A percentile compares a stretch with the other conserved stretches of the same genome.
phyloP scores from a whole-genome alignment of 225 moss, liverwort and hornwort genomes.

The Rhytidiadelphus loreus region DNA sequence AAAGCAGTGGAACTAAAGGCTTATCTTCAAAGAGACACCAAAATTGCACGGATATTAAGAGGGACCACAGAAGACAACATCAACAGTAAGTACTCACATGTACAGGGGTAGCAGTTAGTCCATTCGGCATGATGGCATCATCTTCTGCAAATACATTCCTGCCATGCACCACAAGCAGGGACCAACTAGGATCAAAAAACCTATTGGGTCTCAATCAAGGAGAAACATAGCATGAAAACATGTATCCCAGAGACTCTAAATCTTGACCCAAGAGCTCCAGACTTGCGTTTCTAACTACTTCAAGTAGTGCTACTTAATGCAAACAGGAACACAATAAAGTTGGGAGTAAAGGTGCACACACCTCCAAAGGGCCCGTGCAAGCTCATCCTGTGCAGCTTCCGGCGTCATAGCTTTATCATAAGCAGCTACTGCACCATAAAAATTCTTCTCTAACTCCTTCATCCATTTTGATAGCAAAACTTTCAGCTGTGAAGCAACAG shows the following conservation, averaged over 20 bases:
- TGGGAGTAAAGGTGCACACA: constrained; percentile 3
- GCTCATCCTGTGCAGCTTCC: constrained; percentile 71
- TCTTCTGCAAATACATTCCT: constrained; percentile 63
- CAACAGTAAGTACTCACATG: constrained; percentile 23
- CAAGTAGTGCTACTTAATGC: neutral
- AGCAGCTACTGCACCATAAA: constrained; percentile 87
- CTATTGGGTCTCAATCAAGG: neutral
- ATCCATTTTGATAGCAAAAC: constrained; percentile 92
- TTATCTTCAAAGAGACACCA: neutral
- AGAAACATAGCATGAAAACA: neutral
- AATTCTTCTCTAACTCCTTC: constrained; percentile 93
- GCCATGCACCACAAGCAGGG: neutral
- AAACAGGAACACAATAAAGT: neutral
- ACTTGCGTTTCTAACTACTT: neutral
- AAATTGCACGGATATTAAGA: neutral
- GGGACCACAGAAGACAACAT: neutral
- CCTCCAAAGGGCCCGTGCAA: constrained; percentile 90
- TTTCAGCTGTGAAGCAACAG: constrained; percentile 14
- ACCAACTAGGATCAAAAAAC: constrained; percentile 4
- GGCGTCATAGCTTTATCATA: constrained; percentile 83
- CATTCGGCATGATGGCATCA: constrained; percentile 45
- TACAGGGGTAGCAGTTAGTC: constrained; percentile 30
- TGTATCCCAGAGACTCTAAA: neutral
- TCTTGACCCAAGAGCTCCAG: neutral
- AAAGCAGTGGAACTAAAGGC: neutral